Percentiles rank a stretch among this genome's conserved stretches.
These are phyloP conservation scores for Casaregolazyma suthepensis DNA, from an alignment of 1,139 yeast genomes.

Conservation along the genomic window DNA sequence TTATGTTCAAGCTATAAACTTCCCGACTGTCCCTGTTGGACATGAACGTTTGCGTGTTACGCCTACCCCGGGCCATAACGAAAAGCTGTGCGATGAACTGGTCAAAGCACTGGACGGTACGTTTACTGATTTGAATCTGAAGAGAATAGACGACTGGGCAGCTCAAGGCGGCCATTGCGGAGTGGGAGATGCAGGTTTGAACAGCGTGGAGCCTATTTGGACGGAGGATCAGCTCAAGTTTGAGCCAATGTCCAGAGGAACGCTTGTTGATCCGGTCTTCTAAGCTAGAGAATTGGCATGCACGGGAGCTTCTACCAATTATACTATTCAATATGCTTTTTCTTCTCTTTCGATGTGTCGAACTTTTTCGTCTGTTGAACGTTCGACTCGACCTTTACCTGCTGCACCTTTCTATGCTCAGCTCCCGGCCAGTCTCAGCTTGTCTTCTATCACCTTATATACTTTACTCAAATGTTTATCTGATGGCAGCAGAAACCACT, in stretches of 20 bases:
- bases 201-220: constrained; percentile 60
- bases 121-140: constrained; percentile 66
- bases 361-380: neutral
- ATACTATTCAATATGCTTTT: neutral
- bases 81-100: constrained; percentile 68
- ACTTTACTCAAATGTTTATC: constrained; percentile 8
- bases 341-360: neutral
- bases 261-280: neutral
- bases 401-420: neutral
- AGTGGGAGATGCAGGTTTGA: constrained; percentile 52
- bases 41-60: constrained; percentile 94
- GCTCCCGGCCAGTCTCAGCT: neutral
- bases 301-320: neutral
- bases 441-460: constrained; percentile 5
- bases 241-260: constrained; percentile 13
- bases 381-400: neutral
- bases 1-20: constrained; percentile 96
- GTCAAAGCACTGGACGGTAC: constrained; percentile 75
- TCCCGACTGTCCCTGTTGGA: constrained; percentile 96
- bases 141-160: constrained; percentile 76
- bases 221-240: constrained; percentile 65
- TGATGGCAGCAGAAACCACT: constrained; percentile 29
- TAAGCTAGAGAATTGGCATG: neutral
- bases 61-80: constrained; percentile 94
- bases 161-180: constrained; percentile 81